Evolutionary conservation across 1,139 yeast species (phyloP).

Genomic region (Diutina neorugosa): DNA sequence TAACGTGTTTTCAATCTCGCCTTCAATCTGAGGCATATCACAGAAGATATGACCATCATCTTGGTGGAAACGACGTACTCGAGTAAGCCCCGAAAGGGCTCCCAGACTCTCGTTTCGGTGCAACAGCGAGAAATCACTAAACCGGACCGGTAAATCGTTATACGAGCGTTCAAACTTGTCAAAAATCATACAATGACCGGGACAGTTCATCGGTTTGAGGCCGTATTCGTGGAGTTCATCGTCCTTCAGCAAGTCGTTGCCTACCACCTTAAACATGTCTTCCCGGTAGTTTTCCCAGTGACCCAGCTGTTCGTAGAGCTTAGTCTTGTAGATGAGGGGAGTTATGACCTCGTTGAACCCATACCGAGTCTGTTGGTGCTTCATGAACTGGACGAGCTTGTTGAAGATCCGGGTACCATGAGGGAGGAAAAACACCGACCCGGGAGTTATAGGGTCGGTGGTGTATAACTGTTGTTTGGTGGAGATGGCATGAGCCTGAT

Average conservation of each 20-base stretch:
- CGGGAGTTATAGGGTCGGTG: conserved; percentile 75
- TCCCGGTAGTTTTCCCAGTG: conserved; percentile 95
- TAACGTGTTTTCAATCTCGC: conserved; percentile 66
- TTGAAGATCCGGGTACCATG: conserved; percentile 85
- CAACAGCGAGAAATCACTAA: conserved; percentile 84
- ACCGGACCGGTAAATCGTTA: conserved; percentile 79
- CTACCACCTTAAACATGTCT: conserved; percentile 80
- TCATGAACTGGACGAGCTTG: conserved; percentile 69
- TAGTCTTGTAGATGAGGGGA: conserved; percentile 77
- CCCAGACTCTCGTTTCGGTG: conserved; percentile 96
- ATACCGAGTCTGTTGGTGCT: conserved; percentile 64
- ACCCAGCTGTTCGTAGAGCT: conserved; percentile 85
- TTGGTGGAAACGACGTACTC: conserved; percentile 95
- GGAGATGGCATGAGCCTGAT: conserved; percentile 39
- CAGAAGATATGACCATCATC: conserved; percentile 98
- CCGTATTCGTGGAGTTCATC: conserved; percentile 52
- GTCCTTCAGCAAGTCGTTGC: conserved; percentile 24
- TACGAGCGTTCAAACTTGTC: conserved; percentile 75
- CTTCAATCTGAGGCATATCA: conserved; percentile 64
- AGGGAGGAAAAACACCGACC: conserved; percentile 80
- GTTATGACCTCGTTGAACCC: conserved; percentile 92
- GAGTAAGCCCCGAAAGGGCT: conserved; percentile 84
- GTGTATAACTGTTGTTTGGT: conserved; percentile 60
- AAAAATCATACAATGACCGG: conserved; percentile 90
- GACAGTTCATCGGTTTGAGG: conserved; percentile 96